phyloP scores from a whole-genome alignment of 202 grass and related monocot species.

The Zoysia matrella region DNA sequence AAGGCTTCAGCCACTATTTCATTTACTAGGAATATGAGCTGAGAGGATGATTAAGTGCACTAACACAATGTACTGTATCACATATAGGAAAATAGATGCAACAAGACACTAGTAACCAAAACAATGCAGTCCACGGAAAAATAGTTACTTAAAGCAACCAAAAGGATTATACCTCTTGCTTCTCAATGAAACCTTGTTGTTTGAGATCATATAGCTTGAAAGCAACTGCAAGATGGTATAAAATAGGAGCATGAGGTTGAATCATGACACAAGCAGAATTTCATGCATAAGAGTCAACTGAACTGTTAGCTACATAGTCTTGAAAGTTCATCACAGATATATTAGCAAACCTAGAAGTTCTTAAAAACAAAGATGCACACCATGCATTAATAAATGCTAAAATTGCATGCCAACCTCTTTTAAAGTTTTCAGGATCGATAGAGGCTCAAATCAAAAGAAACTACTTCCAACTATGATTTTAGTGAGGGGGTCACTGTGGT shows the following conservation, averaged over 20 bases:
- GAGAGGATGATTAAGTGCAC: background rate
- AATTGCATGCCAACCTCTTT: background rate
- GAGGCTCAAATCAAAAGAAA: constrained; percentile 36
- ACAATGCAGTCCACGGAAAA: constrained; percentile 12
- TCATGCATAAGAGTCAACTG: constrained; percentile 7
- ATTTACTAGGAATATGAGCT: constrained; percentile 14
- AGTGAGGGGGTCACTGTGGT: constrained; percentile 1
- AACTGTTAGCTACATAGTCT: constrained; percentile 7
- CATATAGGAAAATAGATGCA: constrained; percentile 7
- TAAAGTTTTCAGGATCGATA: background rate
- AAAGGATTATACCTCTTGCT: constrained; percentile 68
- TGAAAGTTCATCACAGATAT: constrained; percentile 27
- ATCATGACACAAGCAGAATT: background rate
- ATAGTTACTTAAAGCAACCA: constrained; percentile 17
- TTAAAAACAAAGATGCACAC: background rate
- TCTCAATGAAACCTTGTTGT: too few relatives aligned
- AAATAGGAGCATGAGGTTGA: constrained; percentile 33
- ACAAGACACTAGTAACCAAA: background rate
- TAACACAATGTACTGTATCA: constrained; percentile 3
- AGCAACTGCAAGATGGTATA: constrained; percentile 68
- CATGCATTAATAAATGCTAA: background rate
- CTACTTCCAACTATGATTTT: background rate
- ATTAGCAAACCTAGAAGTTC: background rate
- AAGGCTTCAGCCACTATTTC: background rate
- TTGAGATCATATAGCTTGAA: constrained; percentile 84